A percentile compares a stretch with the other conserved stretches of the same genome.
These are phyloP conservation scores for Wilhelminamyces savonicus DNA, from an alignment of 805 yeast genomes.

Conservation along the genomic window DNA sequence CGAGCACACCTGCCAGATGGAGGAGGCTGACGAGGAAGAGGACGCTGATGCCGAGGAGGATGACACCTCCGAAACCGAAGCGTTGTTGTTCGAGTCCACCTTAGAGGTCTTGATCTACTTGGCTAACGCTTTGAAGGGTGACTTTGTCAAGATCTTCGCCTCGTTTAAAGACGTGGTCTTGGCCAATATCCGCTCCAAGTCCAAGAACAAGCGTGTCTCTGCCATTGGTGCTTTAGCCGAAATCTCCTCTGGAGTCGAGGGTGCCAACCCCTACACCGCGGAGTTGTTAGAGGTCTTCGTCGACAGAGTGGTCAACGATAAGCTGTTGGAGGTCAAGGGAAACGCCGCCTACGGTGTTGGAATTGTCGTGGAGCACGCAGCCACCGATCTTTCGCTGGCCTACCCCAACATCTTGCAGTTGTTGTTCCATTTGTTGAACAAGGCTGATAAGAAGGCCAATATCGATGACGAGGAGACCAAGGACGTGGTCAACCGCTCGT, in stretches of 20 bases:
- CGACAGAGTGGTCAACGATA: constrained; percentile 64
- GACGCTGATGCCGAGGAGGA: constrained; percentile 56
- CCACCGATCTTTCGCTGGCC: constrained; percentile 53
- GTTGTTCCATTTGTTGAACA: constrained; percentile 72
- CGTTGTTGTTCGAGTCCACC: constrained; percentile 76
- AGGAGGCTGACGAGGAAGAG: constrained; percentile 62
- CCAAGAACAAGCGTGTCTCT: constrained; percentile 68
- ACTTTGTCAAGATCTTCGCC: constrained; percentile 66
- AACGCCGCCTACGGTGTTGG: constrained; percentile 97
- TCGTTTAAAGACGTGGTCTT: constrained; percentile 64
- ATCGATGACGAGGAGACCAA: constrained; percentile 70
- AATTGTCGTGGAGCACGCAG: constrained; percentile 49
- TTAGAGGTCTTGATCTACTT: constrained; percentile 78
- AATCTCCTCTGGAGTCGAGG: constrained; percentile 68
- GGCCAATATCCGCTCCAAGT: constrained; percentile 52
- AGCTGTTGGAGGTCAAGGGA: constrained; percentile 83
- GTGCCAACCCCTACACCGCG: constrained; percentile 56
- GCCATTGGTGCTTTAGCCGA: constrained; percentile 91
- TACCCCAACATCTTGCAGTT: constrained; percentile 71
- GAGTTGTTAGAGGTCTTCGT: constrained; percentile 68
- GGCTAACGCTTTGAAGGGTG: constrained; percentile 70
- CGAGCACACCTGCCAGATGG: constrained; percentile 77
- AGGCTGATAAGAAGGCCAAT: constrained; percentile 49
- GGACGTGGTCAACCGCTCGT: constrained; percentile 75
- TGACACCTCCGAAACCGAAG: constrained; percentile 41